Evolutionary conservation across 1,284 basidiomycete species (phyloP), one percentile per base, ranked within the genome.

Genomic region (Boletus smithii): DNA sequence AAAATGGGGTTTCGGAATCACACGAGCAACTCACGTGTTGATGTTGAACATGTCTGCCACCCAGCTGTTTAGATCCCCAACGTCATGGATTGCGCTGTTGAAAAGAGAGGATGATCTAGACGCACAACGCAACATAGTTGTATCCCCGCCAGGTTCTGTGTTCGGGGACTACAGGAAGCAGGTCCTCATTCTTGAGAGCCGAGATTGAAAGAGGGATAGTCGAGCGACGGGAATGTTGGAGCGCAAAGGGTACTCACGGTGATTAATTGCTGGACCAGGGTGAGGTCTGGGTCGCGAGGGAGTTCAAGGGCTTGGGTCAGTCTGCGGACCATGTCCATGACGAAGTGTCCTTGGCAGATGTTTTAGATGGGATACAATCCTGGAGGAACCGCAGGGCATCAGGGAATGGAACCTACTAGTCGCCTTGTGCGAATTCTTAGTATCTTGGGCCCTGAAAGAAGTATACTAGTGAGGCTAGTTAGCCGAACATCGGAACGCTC

Each of bases 1-100:
- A 42, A 9, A 9, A 27, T 11, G 13, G 45, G 34, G 24, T 8
- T 34, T 33, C 24, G 9, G 23, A 16, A 46, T 34, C 26, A 37
- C 50, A 50, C 48, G 49, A 44, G 47, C 16, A 33, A 76, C 85
- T 57, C 70, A 88, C 73, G 83, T 86, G 68, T 85, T 88, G 60
- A 91, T 75, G 62, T 90, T 90, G 73, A 90, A 89, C 55, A 78
- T 81, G 67, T 89, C 87, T 36, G 85, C 83, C 44, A 88, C 75
- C 87, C 86, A 91, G 67, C 86, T 88, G 34, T 54, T 54, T 43
- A 8, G 31, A 43, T 41, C 14, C 16, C 33, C 16, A 18, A 27
- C 18, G 20, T 44, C 27, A 52, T 42, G 29, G 16, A 34, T 7
- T 20, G 37, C 20, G 23, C 39, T 31, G 20, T 41, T 17, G 8